phyloP scores from a whole-genome alignment of 768 basidiomycete genomes.

The Leccinellum rugosiceps region DNA sequence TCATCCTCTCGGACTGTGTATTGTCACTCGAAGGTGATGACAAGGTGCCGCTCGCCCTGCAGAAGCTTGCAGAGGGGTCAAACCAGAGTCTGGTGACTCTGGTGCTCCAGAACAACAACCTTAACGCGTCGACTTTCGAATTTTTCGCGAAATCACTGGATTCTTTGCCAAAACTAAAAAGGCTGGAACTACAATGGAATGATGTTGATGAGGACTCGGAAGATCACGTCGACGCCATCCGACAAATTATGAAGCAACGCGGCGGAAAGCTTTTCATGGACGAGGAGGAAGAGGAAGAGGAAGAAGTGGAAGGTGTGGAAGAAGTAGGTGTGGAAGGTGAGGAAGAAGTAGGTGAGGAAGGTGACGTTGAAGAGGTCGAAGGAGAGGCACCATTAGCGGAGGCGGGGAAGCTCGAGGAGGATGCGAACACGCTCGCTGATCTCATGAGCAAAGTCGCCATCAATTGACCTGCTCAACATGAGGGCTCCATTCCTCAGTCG shows the following conservation, averaged over 20 bases:
- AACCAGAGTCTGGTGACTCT: constrained; percentile 73
- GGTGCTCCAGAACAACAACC: constrained; percentile 89
- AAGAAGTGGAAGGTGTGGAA: constrained; percentile 66
- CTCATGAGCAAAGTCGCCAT: constrained; percentile 64
- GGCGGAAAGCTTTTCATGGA: constrained; percentile 64
- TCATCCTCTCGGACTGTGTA: constrained; percentile 92
- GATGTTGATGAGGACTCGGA: constrained; percentile 80
- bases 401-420: constrained; percentile 30
- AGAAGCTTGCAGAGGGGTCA: constrained; percentile 60
- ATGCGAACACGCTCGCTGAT: constrained; percentile 60
- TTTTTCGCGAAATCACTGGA: constrained; percentile 66
- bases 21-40: constrained; percentile 72
- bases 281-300: constrained; percentile 84
- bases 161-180: constrained; percentile 56
- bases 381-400: constrained; percentile 23
- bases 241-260: constrained; percentile 53
- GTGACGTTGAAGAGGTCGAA: constrained; percentile 23
- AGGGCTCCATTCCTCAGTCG: neutral
- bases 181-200: constrained; percentile 87
- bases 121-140: constrained; percentile 65
- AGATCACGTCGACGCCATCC: constrained; percentile 47
- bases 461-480: constrained; percentile 22
- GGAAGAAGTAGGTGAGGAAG: constrained; percentile 37
- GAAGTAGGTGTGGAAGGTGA: constrained; percentile 53
- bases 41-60: constrained; percentile 64